Percentiles rank a stretch among this genome's conserved stretches.
These are phyloP conservation scores for Leccinellum luteum DNA, from an alignment of 768 basidiomycete genomes.

Conservation along the genomic window DNA sequence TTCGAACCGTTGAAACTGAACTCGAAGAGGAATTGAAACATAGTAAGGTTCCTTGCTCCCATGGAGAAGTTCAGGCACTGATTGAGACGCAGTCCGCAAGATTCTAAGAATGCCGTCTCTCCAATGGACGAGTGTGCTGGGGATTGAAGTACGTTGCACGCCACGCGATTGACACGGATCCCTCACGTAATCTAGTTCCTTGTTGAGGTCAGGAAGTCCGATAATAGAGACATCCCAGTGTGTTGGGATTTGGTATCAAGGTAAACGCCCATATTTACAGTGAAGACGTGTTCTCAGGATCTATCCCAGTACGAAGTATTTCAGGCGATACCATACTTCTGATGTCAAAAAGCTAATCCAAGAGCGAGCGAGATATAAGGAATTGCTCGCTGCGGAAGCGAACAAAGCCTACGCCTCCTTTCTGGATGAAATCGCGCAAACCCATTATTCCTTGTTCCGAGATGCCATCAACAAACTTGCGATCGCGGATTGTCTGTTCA, in stretches of 20 bases:
- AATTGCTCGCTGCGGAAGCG: slow-evolving; percentile 66
- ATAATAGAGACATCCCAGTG: slow-evolving; percentile 41
- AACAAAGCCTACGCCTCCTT: slow-evolving; percentile 65
- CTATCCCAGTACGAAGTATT: slow-evolving; percentile 59
- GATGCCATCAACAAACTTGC: slow-evolving; percentile 80
- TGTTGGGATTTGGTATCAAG: slow-evolving; percentile 68
- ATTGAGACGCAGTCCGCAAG: slow-evolving; percentile 56
- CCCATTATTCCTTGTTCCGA: slow-evolving; percentile 70
- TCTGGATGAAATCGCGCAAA: slow-evolving; percentile 62
- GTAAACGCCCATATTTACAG: slow-evolving; percentile 31
- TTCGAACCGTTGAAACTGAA: slow-evolving; percentile 66
- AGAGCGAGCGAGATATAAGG: slow-evolving; percentile 72
- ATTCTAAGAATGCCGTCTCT: slow-evolving; percentile 69
- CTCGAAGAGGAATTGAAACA: slow-evolving; percentile 70
- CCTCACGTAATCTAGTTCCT: slow-evolving; percentile 52
- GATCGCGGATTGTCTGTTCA: slow-evolving; percentile 80
- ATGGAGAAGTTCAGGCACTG: not conserved
- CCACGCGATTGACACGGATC: not conserved
- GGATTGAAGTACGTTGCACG: slow-evolving; percentile 59
- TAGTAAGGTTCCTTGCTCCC: slow-evolving; percentile 38
- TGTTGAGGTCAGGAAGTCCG: slow-evolving; percentile 70
- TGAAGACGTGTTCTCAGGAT: not conserved
- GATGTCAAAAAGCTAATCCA: slow-evolving; percentile 56
- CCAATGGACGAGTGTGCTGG: slow-evolving; percentile 61
- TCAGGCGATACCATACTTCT: slow-evolving; percentile 76